Conservation (phyloP, 1,139 yeast species). For the Yamadazyma epiphylla region DNA sequence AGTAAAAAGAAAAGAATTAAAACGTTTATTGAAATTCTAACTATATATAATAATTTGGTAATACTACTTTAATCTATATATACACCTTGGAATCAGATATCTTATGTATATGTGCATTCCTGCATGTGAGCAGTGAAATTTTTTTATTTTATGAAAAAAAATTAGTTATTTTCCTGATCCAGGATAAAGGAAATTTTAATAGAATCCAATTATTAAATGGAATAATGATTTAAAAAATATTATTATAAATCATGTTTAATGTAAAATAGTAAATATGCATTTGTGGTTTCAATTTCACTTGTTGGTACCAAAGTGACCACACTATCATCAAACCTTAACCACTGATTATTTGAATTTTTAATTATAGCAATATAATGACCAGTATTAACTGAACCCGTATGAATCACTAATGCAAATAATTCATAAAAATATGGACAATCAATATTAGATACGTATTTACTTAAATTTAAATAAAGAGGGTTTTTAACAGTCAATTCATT, state of each 20-base stretch:
- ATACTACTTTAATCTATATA: no score
- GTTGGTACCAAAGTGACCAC: conserved; percentile 66
- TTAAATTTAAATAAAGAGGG: conserved; percentile 70
- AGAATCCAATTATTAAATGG: no score
- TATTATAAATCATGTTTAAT: conserved; percentile 40
- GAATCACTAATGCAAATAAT: conserved; percentile 81
- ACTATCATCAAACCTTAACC: conserved; percentile 93
- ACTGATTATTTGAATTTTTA: conserved; percentile 65
- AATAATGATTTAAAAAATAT: no score
- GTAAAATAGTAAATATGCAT: conserved; percentile 80
- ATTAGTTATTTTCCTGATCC: no score
- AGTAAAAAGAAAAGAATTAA: no score
- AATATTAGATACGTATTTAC: conserved; percentile 46
- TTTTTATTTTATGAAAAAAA: no score
- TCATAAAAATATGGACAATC: conserved; percentile 45
- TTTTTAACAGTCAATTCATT: conserved; percentile 70
- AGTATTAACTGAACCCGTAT: conserved; percentile 87
- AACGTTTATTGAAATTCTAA: no score
- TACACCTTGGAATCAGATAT: no score
- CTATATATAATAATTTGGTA: no score
- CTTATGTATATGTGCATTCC: no score
- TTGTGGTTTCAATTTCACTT: conserved; percentile 61
- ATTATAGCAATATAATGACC: conserved; percentile 88
- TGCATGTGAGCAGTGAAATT: no score
- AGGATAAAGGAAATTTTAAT: no score